Evolutionary conservation across 2,329 filamentous ascomycete genomes (phyloP), one percentile per base, ranked within the genome.

Genomic region (Colletotrichum acutatum): DNA sequence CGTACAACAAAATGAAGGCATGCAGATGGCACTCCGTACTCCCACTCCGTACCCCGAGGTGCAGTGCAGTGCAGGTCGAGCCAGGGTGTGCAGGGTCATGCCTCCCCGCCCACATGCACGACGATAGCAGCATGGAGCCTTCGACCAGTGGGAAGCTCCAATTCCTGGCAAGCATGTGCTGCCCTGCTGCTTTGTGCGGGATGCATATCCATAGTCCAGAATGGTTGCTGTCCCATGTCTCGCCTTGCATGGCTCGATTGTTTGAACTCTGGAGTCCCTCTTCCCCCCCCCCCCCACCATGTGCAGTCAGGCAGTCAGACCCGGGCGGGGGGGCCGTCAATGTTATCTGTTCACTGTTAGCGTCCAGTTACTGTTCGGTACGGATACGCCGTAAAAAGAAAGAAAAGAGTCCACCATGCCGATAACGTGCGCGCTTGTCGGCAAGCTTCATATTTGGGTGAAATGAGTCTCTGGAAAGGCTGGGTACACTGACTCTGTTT

Each of bases 71-170:
- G 22, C 22, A 14, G n/a, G 14, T 24, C 53, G 42, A 49, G 19
- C 42, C 42, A 49, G 42, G 42, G 22, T 42, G 19, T 46, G 22
- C 22, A 30, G 60, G 42, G 46, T 63, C 42, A 24, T 32, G 42
- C 42, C 42, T 46, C 42, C 60, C 37, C 60, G 26, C 22, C 53
- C 22, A 19, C 9, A 49, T 49, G 26, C 60, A 49, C 59, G 37
- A 32, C 19, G 60, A 62, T 62, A 62, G 26, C 42, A 32, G 30
- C 37, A 19, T 42, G 16, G 37, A 42, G 37, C 37, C 37, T 16
- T 52, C 28, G 60, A 22, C 60, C 60, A 62, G 60, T 52, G 19
- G 42, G 60, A 62, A 52, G 60, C 60, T 52, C 52, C 60, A 52
- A 62, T 62, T 62, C 26, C 19, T 49, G n/a, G 59, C 37, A 62